Evolutionary conservation across 108 stramenopile species (phyloP), one percentile per base, ranked within the genome.

Genomic region (Seminavis robusta): DNA sequence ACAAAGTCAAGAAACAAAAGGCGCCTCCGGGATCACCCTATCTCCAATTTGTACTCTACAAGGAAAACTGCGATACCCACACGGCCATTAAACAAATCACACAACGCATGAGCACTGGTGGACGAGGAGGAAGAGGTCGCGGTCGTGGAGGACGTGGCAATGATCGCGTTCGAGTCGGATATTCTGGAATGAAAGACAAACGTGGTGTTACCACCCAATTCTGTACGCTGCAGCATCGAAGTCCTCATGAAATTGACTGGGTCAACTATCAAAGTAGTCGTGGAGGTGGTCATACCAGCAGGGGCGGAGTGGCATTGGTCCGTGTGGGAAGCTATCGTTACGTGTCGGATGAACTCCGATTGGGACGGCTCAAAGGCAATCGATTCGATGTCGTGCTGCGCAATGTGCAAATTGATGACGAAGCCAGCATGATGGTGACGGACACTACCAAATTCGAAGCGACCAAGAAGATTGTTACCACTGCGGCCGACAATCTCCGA

Each of bases 181-280:
- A 79, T 65, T 88, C 85, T 27, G 95, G 95, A 8, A 96, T 91
- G 81, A 96, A 96, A 56, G 95, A 96, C 68, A 96, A 96, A 41
- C 71, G 95, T 21, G 95, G 89, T 13, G 73, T 94, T 24, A 96
- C 95, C 1, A 68, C 80, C 33, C 95, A 96, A 50, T 92, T 86
- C 57, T 84, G 84, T 55, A 94, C 95, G 57, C 30, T 19, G 44
- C 57, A 47, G 45, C 57, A 8, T 21, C 33, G 4, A 59, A 43
- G 4, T 13, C 26, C 11, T 16, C 21, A 13, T 46, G 19, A 32
- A 84, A 92, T 48, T 53, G 46, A 52, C 42, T 51, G 25, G 21
- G 32, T 17, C 15, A 48, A 53, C 9, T 29, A 43, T 15, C 20
- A 46, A 4, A 55, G 23, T 5, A 30, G 61, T 30, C 49, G 64